phyloP scores from a whole-genome alignment of 441 rosid species.

The Lepidium campestre region DNA sequence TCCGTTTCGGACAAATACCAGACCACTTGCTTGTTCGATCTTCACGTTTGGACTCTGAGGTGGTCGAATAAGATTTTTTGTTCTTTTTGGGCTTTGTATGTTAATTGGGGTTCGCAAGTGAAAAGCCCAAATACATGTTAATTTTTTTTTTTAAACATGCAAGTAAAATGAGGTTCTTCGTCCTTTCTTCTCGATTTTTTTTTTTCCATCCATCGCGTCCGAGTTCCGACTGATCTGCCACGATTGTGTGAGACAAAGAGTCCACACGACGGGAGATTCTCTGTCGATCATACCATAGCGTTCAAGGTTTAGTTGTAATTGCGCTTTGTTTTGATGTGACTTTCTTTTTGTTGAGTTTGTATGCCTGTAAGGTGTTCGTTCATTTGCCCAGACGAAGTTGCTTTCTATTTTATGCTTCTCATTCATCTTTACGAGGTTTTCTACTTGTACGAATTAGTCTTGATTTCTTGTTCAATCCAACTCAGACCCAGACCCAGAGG shows the following conservation, averaged over 20 bases:
- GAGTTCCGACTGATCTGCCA: slow-evolving; percentile 15
- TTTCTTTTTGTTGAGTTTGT: not conserved
- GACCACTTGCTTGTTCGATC: too few relatives aligned
- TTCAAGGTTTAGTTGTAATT: not conserved
- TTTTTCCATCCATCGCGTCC: not conserved
- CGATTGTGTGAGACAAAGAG: slow-evolving; percentile 10
- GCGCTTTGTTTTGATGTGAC: not conserved
- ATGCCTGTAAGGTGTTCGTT: slow-evolving; percentile 8
- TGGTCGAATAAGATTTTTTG: not conserved
- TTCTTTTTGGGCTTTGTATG: not conserved
- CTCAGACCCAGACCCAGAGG: not conserved
- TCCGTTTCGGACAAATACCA: too few relatives aligned
- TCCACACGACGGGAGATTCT: slow-evolving; percentile 1
- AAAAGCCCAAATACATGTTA: slow-evolving; percentile 1
- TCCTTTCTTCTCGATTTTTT: not conserved
- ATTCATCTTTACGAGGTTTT: not conserved
- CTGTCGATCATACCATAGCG: not conserved
- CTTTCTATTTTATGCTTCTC: not conserved
- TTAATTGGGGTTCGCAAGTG: not conserved
- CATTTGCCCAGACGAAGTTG: slow-evolving; percentile 3
- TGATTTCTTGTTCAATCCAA: not conserved
- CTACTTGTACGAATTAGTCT: not conserved
- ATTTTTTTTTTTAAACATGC: too few relatives aligned
- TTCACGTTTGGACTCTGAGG: too few relatives aligned
- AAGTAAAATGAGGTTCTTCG: not conserved